Evolutionary conservation across 805 yeast genomes (phyloP), one percentile per base, ranked within the genome.

Genomic region (Yamadazyma tumulicola): DNA sequence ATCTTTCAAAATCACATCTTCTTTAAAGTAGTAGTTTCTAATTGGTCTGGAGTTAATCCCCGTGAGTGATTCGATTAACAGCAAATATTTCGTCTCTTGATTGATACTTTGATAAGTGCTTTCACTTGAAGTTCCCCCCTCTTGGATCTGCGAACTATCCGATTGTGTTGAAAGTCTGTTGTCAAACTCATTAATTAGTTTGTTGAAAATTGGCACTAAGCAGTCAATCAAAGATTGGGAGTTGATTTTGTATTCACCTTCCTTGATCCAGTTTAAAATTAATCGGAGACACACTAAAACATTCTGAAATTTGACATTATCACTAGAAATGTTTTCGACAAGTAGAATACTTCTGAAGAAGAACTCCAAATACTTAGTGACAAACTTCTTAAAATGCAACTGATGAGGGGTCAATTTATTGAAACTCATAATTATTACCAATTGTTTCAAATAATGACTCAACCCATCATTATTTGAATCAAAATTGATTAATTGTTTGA

Each of bases 1-100:
- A 41, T 80, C 88, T 39, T 74, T 75, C 43, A 78, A 60, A 15
- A 66, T 56, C 10, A 81, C 76, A 57, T 83, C 93, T 48, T 84
- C 91, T 29, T 64, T 57, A 49, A 81, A 82, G 35, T 72, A 73
- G 37, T 77, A 72, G 2, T 53, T 47, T 53, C 91, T 67, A 6
- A 51, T 43, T 11, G 83, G 82, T 32, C 65, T 61, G 41, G 34
- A 38, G 4, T 66, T 32, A 37, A 29, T 36, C 5, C 30, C 36
- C 29, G 32, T 47, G 35, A 41, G 19, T 2, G 44, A 31, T 9
- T 41, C 39, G 13, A 27, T 11, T 19, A 35, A 27, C 21, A 31
- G 21, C 30, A 27, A 26, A 11, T 19, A 26, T 16, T 32, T 26
- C 12, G 31, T 26, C 6, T 25, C 38, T 26, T 40, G 38, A 21